A percentile compares a stretch with the other conserved stretches of the same genome.
phyloP scores from a whole-genome alignment of 2,329 filamentous ascomycete genomes.

The Ramularia endophylla region DNA sequence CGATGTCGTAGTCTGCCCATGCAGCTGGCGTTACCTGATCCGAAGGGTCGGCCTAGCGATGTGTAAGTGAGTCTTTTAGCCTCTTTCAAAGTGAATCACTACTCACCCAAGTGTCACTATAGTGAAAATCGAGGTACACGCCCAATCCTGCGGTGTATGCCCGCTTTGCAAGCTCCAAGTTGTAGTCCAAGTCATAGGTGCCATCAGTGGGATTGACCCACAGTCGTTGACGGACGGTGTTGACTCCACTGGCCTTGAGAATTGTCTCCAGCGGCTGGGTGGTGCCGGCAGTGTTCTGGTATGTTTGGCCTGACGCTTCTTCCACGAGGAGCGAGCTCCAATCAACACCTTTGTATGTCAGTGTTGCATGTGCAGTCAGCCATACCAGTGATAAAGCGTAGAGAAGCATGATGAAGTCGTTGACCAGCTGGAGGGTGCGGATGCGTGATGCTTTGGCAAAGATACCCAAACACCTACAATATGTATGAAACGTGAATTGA shows the following conservation, averaged over 20 bases:
- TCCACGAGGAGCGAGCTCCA: conserved; percentile 32
- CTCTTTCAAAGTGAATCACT: too few relatives aligned
- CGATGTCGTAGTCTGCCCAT: conserved; percentile 29
- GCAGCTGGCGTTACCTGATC: conserved; percentile 28
- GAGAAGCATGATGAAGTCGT: too few relatives aligned
- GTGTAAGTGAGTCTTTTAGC: too few relatives aligned
- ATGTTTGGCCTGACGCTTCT: conserved; percentile 30
- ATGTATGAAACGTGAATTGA: too few relatives aligned
- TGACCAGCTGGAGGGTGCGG: too few relatives aligned
- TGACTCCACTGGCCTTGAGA: conserved; percentile 20
- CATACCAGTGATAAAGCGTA: too few relatives aligned
- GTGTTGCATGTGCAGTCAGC: too few relatives aligned
- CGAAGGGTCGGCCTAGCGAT: conserved; percentile 32
- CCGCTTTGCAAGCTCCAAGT: conserved; percentile 30
- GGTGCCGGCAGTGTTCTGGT: conserved; percentile 27
- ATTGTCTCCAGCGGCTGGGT: conserved; percentile 26
- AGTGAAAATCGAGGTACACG: conserved; percentile 33
- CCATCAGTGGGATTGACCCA: conserved; percentile 28
- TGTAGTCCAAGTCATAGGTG: conserved; percentile 30
- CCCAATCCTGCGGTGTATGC: conserved; percentile 26
- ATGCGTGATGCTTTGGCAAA: too few relatives aligned
- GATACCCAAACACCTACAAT: too few relatives aligned
- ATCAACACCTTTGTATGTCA: conserved; percentile 34
- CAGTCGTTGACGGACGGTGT: conserved; percentile 24
- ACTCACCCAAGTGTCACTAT: conserved; percentile 31